Percentiles rank a stretch among this genome's conserved stretches.
Conservation (phyloP, 805 yeast genomes). For the Myxozyma neglecta region DNA sequence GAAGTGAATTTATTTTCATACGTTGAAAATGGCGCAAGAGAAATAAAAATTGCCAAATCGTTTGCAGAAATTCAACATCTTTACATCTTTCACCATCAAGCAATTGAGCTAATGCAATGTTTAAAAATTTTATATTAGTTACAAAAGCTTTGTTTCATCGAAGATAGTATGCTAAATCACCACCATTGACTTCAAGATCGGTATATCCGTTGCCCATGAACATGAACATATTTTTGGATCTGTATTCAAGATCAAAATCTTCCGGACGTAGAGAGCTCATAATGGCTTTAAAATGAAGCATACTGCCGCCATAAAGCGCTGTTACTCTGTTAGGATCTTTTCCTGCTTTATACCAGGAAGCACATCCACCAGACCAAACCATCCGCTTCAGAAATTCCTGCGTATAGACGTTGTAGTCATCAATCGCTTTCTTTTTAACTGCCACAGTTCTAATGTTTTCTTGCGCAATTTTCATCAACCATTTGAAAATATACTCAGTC, state of each 20-base stretch:
- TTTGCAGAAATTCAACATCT: neutral
- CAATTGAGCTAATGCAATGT: neutral
- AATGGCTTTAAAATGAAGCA: constrained; percentile 18
- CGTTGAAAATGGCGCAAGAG: neutral
- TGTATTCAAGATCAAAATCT: constrained; percentile 23
- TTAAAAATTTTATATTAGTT: neutral
- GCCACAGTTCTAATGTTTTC: constrained; percentile 17
- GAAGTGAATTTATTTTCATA: neutral
- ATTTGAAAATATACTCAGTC: constrained; percentile 16
- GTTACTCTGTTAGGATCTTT: constrained; percentile 12
- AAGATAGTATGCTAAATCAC: constrained; percentile 11
- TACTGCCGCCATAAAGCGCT: constrained; percentile 29
- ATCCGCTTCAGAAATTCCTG: constrained; percentile 20
- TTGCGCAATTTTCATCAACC: constrained; percentile 18
- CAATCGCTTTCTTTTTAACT: constrained; percentile 13
- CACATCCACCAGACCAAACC: constrained; percentile 17
- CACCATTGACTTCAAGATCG: constrained; percentile 10
- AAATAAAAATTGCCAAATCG: neutral
- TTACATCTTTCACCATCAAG: neutral
- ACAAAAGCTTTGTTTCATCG: neutral
- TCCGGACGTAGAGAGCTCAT: constrained; percentile 25
- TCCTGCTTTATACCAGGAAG: constrained; percentile 24
- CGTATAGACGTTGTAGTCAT: constrained; percentile 7
- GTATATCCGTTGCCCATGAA: constrained; percentile 22
- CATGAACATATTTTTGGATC: constrained; percentile 4